Base-by-base conservation (phyloP, 345 rosid species). In the Eutrema heterophyllum region DNA sequence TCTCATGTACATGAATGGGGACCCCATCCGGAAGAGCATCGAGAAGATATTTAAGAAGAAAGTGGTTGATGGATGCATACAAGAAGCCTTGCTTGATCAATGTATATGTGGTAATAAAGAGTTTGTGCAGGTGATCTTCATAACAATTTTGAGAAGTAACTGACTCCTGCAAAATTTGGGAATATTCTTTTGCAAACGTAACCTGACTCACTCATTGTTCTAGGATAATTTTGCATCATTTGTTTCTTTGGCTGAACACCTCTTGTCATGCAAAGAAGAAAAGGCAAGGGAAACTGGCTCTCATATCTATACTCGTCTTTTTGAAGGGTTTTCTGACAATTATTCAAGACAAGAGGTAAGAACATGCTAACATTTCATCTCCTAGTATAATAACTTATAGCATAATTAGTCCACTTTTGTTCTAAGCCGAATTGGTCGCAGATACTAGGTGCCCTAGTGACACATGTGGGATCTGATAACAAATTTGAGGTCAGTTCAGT, bases 381-480 rank as follows among this genome's bases (percentile, higher is more conserved):
- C 48, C 39, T 29, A 30, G 50, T 73, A 46, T n/a, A 2, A n/a
- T 29, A 7, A 36, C 5, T 38, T 67, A 30, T 67, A 29, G 45
- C 55, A 32, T 56, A 26, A 21, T 3, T 29, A 6, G 61, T 21
- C 39, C 15, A 30, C 1, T 30, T 58, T 74, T 56, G 65, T 41
- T 61, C 71, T 68, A 8, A 14, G 80, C 58, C 49, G 72, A 52
- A 53, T 68, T 58, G 70, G 57, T 27, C 65, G 80, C 90, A 92
- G 97, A 78, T 92, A 74, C 87, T 89, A 65, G 88, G 93, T 79
- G 84, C 89, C 76, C 80, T 92, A 77, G 83, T 92, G 74, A 85
- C 89, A 63, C 97, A 92, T 80, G 87, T 92, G 53, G 97, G 97
- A 76, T 88, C 93, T 51, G 92, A 86, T 70, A 82, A 88, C 78